Base-by-base conservation (phyloP, 257 asterid species). In the Nicotiana tabacum region DNA sequence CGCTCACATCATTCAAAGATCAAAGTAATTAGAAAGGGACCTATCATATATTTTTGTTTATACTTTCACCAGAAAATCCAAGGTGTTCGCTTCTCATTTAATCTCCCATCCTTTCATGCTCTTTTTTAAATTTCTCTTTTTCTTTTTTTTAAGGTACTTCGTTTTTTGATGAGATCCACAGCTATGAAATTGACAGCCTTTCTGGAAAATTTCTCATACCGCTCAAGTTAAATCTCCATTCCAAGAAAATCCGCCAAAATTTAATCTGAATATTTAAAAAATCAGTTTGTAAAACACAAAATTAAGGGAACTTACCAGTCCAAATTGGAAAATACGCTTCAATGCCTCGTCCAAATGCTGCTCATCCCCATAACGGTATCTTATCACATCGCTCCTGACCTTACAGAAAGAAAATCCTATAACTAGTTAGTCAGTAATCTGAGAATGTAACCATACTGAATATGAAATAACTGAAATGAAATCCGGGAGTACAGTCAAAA, bases 331-430 rank as follows among this genome's bases (percentile, higher is more conserved):
- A 83, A 96, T 96, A 81, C 99, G 88, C 88, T 94, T 96, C 85
- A 94, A 84, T 77, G 99, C 98, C 88, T 96, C 99, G 1, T 96
- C 99, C 79, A 94, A 88, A 91, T 94, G 99, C 64, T 96, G 99
- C 85, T 96, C 99, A 57, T 96, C 99, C 67, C 99, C 99, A 78
- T 94, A 96, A 77, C 98, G 98, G 66, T 93, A 96, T 83, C 99
- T 91, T 66, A 89, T 96, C 70, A 96, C 99, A 89, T 96, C 99
- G 84, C 68, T 93, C 85, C 98, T 96, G 83, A 96, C 99, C 99
- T 96, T 90, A 85, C 86, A 87, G 69, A 78, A 61, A 87, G 51
- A 83, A 66, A 27, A 56, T 5, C 72, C 61, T 70, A 69, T 69
- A 3, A 74, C 64, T 48, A 27, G 79, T 74, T 74, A 74, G 77